These are phyloP conservation scores for Phytophthora uliginosa DNA, from an alignment of 352 stramenopile genomes.

Conservation along the genomic window DNA sequence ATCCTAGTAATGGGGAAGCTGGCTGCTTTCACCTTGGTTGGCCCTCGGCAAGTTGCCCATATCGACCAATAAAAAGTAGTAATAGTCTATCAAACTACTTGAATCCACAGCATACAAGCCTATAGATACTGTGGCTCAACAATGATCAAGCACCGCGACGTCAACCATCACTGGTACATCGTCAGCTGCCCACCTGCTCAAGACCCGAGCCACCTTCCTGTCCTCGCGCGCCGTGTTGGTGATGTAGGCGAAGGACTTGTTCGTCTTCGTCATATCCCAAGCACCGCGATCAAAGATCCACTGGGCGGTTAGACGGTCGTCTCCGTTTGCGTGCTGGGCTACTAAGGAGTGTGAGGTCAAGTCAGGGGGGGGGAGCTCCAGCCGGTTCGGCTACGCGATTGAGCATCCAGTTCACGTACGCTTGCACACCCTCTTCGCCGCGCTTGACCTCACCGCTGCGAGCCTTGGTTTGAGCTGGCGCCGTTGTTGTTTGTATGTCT, in stretches of 20 bases:
- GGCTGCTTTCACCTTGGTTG: too few species aligned
- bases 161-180: background rate
- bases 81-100: too few species aligned
- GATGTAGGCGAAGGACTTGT: background rate
- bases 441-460: background rate
- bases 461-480: background rate
- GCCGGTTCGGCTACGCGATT: background rate
- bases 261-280: background rate
- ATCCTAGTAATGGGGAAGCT: too few species aligned
- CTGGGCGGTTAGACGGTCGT: background rate
- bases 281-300: background rate
- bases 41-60: too few species aligned
- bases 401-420: conserved; percentile 21
- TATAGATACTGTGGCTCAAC: too few species aligned
- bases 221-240: background rate
- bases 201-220: background rate
- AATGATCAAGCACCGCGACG: background rate
- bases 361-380: background rate
- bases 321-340: background rate
- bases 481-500: background rate
- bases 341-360: background rate
- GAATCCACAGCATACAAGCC: too few species aligned
- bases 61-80: too few species aligned
- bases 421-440: background rate
- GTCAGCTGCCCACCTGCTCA: background rate